Conservation (phyloP, 805 yeast species). For the Yamadazyma kitorensis region DNA sequence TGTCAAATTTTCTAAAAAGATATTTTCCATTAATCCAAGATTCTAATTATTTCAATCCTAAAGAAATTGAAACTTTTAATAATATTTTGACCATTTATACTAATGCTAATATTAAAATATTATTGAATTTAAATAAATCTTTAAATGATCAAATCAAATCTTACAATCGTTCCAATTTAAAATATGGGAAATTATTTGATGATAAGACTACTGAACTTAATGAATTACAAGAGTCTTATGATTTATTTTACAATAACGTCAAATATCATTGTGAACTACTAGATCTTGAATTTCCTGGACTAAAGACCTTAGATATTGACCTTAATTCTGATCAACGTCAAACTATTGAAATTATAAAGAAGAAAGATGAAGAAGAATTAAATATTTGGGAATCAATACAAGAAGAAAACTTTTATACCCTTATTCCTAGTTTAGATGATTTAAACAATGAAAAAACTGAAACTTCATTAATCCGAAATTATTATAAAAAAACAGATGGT, state of each 20-base stretch:
- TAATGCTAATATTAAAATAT: slow-evolving; percentile 32
- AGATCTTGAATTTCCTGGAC: slow-evolving; percentile 19
- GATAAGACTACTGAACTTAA: slow-evolving; percentile 37
- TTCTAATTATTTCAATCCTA: slow-evolving; percentile 1
- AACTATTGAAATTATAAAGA: slow-evolving; percentile 22
- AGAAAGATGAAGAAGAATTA: slow-evolving; percentile 18
- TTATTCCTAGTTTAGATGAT: slow-evolving; percentile 43
- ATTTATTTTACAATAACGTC: slow-evolving; percentile 6
- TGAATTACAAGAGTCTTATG: slow-evolving; percentile 11
- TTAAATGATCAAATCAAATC: slow-evolving; percentile 25
- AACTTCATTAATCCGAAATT: slow-evolving; percentile 13
- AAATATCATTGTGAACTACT: slow-evolving; percentile 9
- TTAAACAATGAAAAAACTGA: slow-evolving; percentile 13
- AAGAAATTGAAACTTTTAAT: slow-evolving; percentile 26
- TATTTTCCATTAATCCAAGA: slow-evolving; percentile 34
- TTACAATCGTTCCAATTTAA: slow-evolving; percentile 44
- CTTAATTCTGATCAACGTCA: slow-evolving; percentile 8
- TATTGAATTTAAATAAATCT: slow-evolving; percentile 36
- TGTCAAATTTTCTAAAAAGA: slow-evolving; percentile 49
- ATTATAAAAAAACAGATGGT: slow-evolving; percentile 35
- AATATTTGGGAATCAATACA: slow-evolving; percentile 64
- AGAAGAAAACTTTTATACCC: slow-evolving; percentile 62
- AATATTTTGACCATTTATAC: slow-evolving; percentile 35
- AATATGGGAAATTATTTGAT: slow-evolving; percentile 61
- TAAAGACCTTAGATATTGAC: slow-evolving; percentile 9